Base-by-base conservation (phyloP, 805 yeast species). In the Danielozyma ontarioensis region DNA sequence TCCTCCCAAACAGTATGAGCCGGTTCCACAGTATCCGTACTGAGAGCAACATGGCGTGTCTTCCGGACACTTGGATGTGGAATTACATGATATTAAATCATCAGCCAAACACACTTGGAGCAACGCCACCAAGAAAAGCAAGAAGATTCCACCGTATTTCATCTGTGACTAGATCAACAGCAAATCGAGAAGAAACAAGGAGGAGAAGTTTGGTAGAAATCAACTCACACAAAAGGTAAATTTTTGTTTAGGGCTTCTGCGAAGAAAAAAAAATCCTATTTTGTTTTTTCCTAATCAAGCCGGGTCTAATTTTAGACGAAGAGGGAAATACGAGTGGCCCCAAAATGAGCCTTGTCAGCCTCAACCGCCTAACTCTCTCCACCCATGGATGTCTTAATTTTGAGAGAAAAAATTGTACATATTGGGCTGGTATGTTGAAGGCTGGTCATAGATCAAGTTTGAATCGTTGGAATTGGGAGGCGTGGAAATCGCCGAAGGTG, bases 1-100 rank as follows among this genome's bases (percentile, higher is more conserved):
- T 22, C 94, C 90, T 39, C 90, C 93, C 33, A 88, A 67, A 67
- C 97, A 89, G 59, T 70, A 71, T 13, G 70, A 55, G 15, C 94
- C 94, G 16, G 79, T 72, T 48, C 94, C 94, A 65, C 94, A 85
- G 21, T 59, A 65, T 31, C 96, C 96, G 45, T 73, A 80, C 45
- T 78, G 80, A 10, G 85, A 76, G 57, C 97, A 88, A 59, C 97
- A 88, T 36, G 97, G 97, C n/a, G 53, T 44, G 29, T 67, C 70
- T 51, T 81, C 76, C 2, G 97, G 96, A 62, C 97, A 88, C 4
- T 66, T 47, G 12, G 49, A 39, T 8, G 76, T 64, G 7, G 71
- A 58, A 41, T 71, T 72, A 62, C 95, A 87, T 12, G 40, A 33
- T 26, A 45, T 42, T 10, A 44, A 33, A 13, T 38, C 46, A 26